A percentile compares a stretch with the other conserved stretches of the same genome.
These are phyloP conservation scores for Nakazawaea anatomiae DNA, from an alignment of 805 yeast species.

Conservation along the genomic window DNA sequence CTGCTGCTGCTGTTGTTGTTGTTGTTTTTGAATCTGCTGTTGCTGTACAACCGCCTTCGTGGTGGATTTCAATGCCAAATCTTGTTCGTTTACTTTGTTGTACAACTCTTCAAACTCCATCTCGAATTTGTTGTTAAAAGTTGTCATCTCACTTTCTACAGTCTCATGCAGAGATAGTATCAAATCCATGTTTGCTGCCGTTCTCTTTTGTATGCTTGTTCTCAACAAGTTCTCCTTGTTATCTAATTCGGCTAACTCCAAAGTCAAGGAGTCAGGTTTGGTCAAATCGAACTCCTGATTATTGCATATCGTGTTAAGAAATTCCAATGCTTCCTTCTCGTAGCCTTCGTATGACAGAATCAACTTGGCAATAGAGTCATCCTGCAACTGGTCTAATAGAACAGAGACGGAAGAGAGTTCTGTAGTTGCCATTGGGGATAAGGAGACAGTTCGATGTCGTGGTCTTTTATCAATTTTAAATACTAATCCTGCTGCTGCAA, in stretches of 20 bases:
- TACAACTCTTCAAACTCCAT: constrained; percentile 24
- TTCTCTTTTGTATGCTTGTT: constrained; percentile 33
- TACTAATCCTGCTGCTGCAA: no score
- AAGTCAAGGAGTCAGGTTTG: constrained; percentile 8
- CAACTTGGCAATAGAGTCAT: constrained; percentile 19
- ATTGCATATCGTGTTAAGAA: constrained; percentile 22
- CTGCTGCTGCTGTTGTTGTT: constrained; percentile 12
- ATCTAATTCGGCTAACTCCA: constrained; percentile 68
- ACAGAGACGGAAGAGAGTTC: constrained; percentile 19
- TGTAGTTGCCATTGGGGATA: background rate
- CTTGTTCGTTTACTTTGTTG: constrained; percentile 23
- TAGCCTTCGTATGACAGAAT: constrained; percentile 26
- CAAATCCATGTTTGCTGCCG: constrained; percentile 36
- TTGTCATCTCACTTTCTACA: constrained; percentile 24
- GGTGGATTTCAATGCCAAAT: constrained; percentile 12
- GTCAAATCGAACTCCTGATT: constrained; percentile 3
- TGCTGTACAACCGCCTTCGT: constrained; percentile 13
- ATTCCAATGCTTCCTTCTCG: constrained; percentile 26
- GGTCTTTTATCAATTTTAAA: background rate
- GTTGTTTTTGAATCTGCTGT: constrained; percentile 2
- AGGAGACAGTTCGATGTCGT: background rate
- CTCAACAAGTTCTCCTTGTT: constrained; percentile 45
- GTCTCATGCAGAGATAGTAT: constrained; percentile 30
- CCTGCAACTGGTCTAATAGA: constrained; percentile 29
- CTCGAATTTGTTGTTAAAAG: constrained; percentile 27